Base-by-base conservation (phyloP, 2,329 filamentous ascomycete species). In the Penicillium sp. region DNA sequence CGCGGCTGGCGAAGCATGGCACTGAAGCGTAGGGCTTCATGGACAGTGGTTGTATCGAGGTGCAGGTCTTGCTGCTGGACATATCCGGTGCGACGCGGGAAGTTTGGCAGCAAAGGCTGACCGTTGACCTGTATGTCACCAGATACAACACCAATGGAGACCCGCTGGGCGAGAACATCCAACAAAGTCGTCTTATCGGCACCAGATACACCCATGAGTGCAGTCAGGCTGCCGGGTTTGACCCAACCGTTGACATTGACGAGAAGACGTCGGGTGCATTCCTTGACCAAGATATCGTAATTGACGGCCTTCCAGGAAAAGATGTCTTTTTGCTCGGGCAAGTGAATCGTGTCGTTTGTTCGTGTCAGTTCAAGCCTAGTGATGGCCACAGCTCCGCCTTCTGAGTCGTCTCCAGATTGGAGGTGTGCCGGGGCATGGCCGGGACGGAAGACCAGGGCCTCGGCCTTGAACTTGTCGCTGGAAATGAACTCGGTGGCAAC, bases 1-100 rank as follows among this genome's bases (percentile, higher is more conserved):
- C 85, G 85, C 0, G 93, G 91, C 71, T 96, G 93, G 56, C 93
- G 89, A n/a, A 97, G 87, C 26, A 93, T 77, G 13, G 93, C 93
- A 68, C 88, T 91, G 79, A 97, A 97, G 67, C 87, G 87, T 26
- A 97, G 84, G 4, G 92, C 91, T 77, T 96, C 93, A 59, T 93
- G 88, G 44, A 96, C 92, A 1, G 93, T 96, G 0, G 89, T 88
- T 0, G 92, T 95, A 40, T 88, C 83, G 30, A 95, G 81, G 74
- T 96, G 93, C 8, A 97, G 83, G 84, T 91, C 87, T 73, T 89
- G 86, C 60, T 89, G 87, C 65, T 89, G 87, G 0, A 88, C 87
- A 62, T 89, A 89, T 2, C 88, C 88, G 0, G 86, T 88, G 68
- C 87, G 86, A 4, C 87, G 81, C 59, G 88, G 86, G 65, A 89